Evolutionary conservation across 306 rosid genomes (phyloP).

Genomic region (Cucurbita pepo): DNA sequence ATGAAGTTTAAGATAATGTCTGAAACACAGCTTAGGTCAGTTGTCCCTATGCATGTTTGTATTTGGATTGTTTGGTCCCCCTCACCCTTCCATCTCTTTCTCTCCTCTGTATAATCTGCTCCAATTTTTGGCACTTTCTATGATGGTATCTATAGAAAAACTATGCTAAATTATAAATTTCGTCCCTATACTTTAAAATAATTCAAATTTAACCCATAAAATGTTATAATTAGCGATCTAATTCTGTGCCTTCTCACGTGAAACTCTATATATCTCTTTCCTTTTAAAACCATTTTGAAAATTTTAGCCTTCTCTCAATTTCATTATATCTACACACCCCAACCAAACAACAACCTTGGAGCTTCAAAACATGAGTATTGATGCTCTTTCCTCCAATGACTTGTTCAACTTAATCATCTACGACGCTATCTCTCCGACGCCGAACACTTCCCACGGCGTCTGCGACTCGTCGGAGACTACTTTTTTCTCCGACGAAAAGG

Average conservation of each 20-base stretch:
- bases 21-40: neutral
- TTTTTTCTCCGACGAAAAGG: conserved; percentile 3
- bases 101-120: neutral
- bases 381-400: conserved; percentile 51
- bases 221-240: neutral
- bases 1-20: neutral
- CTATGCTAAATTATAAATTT: neutral
- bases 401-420: conserved; percentile 59
- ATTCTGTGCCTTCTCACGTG: conserved; percentile 2
- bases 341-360: neutral
- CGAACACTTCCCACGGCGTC: conserved; percentile 15
- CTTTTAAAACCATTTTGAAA: neutral
- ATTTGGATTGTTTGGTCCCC: conserved; percentile 1
- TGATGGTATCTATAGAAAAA: neutral
- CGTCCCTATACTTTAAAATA: neutral
- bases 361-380: conserved; percentile 33
- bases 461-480: conserved; percentile 5
- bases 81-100: neutral
- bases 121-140: conserved; percentile 5
- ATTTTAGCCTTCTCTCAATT: neutral
- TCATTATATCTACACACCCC: neutral
- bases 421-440: conserved; percentile 64
- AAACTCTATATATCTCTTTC: neutral
- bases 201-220: neutral
- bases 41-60: neutral